Evolutionary conservation across 164 flowering plant genomes (phyloP).

Genomic region (grape (Vitis vinifera)): DNA sequence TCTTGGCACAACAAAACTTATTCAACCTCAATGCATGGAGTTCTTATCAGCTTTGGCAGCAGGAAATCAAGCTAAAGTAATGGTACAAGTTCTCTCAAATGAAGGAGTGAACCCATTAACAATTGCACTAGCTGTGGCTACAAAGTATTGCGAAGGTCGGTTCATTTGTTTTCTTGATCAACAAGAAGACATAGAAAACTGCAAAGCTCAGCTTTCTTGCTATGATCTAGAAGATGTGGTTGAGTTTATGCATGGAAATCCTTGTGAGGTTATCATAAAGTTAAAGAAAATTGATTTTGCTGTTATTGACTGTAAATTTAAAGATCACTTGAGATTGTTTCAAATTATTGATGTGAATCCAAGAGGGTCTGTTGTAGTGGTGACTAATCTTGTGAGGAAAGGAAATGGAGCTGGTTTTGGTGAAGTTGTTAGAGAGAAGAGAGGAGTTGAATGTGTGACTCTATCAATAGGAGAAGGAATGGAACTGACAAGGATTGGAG

Average conservation of each 20-base stretch:
- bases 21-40: too few relatives aligned
- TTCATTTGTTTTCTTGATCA: constrained; percentile 1
- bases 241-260: constrained; percentile 13
- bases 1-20: too few relatives aligned
- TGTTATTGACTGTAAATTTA: constrained; percentile 2
- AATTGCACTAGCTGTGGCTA: neutral
- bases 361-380: neutral
- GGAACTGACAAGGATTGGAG: too few relatives aligned
- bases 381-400: too few relatives aligned
- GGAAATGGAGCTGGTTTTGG: too few relatives aligned
- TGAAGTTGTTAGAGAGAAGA: too few relatives aligned
- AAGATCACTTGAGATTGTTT: neutral
- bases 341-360: constrained; percentile 8
- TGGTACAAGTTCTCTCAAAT: constrained; percentile 3
- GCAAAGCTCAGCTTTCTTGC: neutral
- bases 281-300: constrained; percentile 6
- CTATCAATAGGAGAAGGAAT: too few relatives aligned
- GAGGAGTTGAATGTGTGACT: too few relatives aligned
- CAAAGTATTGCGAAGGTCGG: constrained; percentile 9
- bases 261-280: constrained; percentile 4
- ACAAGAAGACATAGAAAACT: neutral
- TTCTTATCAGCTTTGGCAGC: too few relatives aligned
- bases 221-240: constrained; percentile 1
- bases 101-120: neutral
- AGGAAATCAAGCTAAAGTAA: constrained; percentile 10